These are phyloP conservation scores for Cucurbita argyrosperma DNA, from an alignment of 306 rosid species.

Conservation along the genomic window DNA sequence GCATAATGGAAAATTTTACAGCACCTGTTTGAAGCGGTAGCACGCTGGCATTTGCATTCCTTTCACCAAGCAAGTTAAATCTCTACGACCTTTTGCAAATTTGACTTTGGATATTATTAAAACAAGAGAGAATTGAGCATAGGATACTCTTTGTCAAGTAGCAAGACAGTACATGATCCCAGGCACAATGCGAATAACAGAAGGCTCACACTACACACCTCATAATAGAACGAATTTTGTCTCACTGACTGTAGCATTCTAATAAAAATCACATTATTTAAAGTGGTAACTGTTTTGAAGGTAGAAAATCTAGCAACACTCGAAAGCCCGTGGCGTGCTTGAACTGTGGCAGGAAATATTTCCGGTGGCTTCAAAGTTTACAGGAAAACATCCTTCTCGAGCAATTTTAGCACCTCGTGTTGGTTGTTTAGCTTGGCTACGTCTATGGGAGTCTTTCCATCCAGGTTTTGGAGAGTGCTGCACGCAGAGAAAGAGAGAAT, in stretches of 20 bases:
- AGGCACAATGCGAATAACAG: not conserved
- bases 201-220: not conserved
- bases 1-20: not conserved
- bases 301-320: not conserved
- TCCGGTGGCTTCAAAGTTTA: slow-evolving; percentile 12
- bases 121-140: slow-evolving; percentile 3
- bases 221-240: not conserved
- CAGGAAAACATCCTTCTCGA: slow-evolving; percentile 93
- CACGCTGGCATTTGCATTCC: not conserved
- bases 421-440: slow-evolving; percentile 96
- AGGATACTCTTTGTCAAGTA: not conserved
- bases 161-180: slow-evolving; percentile 1
- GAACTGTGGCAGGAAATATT: not conserved
- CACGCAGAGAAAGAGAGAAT: slow-evolving; percentile 10
- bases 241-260: not conserved
- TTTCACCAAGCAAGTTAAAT: not conserved
- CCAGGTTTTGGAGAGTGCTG: slow-evolving; percentile 95
- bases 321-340: not conserved
- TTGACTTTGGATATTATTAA: slow-evolving; percentile 56
- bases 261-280: not conserved
- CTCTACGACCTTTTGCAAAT: slow-evolving; percentile 26
- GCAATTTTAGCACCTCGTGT: slow-evolving; percentile 77
- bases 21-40: not conserved
- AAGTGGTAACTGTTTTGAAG: not conserved
- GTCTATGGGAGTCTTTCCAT: slow-evolving; percentile 92